Evolutionary conservation across 2,329 filamentous ascomycete genomes (phyloP).

Genomic region (Canariomyces notabilis): DNA sequence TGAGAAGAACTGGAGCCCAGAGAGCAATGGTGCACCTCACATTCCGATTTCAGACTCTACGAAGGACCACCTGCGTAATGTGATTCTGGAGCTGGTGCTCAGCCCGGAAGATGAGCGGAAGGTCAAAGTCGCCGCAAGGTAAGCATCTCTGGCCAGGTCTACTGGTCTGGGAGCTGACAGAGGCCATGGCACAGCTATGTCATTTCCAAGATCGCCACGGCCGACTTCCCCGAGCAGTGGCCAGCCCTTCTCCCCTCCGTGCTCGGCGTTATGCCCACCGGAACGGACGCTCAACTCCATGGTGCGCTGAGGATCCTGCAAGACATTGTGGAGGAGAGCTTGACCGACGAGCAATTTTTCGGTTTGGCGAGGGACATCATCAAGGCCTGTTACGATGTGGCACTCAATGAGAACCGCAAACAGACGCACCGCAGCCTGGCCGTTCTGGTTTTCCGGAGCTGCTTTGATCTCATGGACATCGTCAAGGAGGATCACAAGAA

Average conservation of each 20-base stretch:
- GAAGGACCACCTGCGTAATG: constrained; percentile 67
- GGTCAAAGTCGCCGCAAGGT: constrained; percentile 84
- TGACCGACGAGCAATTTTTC: constrained; percentile 95
- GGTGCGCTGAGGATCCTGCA: constrained; percentile 82
- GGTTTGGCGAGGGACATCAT: constrained; percentile 80
- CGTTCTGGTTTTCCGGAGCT: constrained; percentile 82
- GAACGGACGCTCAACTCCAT: constrained; percentile 75
- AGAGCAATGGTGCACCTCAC: constrained; percentile 61
- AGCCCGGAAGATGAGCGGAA: constrained; percentile 72
- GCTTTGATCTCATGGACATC: constrained; percentile 94
- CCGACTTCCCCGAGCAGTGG: constrained; percentile 94
- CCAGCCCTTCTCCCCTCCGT: constrained; percentile 79
- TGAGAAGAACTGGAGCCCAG: constrained; percentile 74
- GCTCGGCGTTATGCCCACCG: constrained; percentile 69
- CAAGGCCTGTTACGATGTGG: constrained; percentile 75
- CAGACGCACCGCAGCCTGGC: constrained; percentile 75
- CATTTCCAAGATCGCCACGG: constrained; percentile 88
- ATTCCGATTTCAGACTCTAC: constrained; percentile 67
- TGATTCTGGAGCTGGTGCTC: constrained; percentile 72
- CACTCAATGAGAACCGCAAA: constrained; percentile 69
- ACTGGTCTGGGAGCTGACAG: constrained; percentile 10
- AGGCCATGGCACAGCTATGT: constrained; percentile 46
- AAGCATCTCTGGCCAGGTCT: constrained; percentile 33
- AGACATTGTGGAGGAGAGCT: constrained; percentile 87
- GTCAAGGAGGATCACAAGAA: constrained; percentile 87